Percentiles rank a stretch among this genome's conserved stretches.
phyloP scores from a whole-genome alignment of 208 protist genomes.

The Entamoeba histolytica region DNA sequence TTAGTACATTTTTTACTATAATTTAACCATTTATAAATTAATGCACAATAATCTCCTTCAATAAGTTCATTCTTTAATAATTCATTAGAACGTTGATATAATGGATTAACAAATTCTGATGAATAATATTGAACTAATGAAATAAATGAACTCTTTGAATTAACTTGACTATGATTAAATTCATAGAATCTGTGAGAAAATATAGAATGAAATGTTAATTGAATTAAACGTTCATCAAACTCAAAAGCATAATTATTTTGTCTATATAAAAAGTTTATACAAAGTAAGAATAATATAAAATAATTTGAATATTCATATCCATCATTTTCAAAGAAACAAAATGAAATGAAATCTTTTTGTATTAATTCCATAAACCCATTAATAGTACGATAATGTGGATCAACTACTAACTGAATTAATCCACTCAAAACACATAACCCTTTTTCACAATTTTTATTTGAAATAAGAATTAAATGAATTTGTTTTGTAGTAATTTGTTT shows the following conservation, averaged over 20 bases:
- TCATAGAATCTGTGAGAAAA: neutral
- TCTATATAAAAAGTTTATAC: neutral
- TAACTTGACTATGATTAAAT: neutral
- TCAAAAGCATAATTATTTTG: neutral
- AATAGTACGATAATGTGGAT: slow-evolving; percentile 64
- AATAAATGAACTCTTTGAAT: neutral
- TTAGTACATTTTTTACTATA: neutral
- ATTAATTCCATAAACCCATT: slow-evolving; percentile 57
- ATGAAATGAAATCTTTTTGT: slow-evolving; percentile 70
- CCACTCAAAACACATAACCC: slow-evolving; percentile 38
- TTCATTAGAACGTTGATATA: neutral
- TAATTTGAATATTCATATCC: neutral
- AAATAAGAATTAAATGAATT: neutral
- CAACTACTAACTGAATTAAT: slow-evolving; percentile 59
- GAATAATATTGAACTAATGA: neutral
- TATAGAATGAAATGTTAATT: neutral
- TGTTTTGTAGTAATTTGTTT: neutral
- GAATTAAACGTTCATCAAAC: neutral
- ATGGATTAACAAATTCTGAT: neutral
- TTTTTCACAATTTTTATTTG: no score
- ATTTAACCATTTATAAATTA: neutral
- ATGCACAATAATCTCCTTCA: neutral
- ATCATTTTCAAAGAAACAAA: slow-evolving; percentile 36
- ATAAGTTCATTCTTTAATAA: neutral
- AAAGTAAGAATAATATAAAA: neutral